Evolutionary conservation across 2,329 filamentous ascomycete genomes (phyloP), one percentile per base, ranked within the genome.

Genomic region (Pseudocercospora musae): DNA sequence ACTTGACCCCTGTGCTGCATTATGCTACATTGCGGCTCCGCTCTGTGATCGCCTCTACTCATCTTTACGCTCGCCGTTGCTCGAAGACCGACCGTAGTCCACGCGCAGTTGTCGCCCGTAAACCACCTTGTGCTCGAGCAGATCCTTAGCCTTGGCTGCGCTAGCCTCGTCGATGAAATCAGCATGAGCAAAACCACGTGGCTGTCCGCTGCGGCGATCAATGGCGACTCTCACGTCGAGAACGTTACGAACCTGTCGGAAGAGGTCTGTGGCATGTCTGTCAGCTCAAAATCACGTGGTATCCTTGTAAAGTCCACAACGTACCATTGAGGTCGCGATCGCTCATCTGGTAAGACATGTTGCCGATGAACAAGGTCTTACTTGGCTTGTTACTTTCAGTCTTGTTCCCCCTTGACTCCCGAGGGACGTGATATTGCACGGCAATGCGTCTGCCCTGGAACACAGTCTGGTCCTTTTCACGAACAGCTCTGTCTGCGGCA

Each of bases 331-430:
- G 81, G 71, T 96, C 92, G 58, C 85, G 85, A 73, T 96, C 92
- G 8, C 89, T 90, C 80, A 93, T 89, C 78, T 96, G 90, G 73
- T 90, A 95, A 10, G 90, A 87, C 77, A 96, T 86, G 80, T 95
- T 95, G 68, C 92, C 91, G 69, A 96, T 85, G 80, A 89, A 96
- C 33, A 96, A 79, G 1, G 88, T 90, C 72, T 83, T 85, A 57
- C 84, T 84, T 2, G 87, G 87, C 80, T 31, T 50, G 27, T n/a
- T 20, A 8, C 56, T 23, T 13, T 56, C 57, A 42, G 15, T 11
- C 20, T 49, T 56, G 48, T 11, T 25, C 21, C 10, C 11, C 21
- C 44, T 18, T 52, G 42, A 18, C n/a, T 67, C 67, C 13, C 63
- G 46, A 33, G 50, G 63, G 33, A 66, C 50, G 66, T 87, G 83